Conservation (phyloP, 2,329 filamentous ascomycete species). For the Fonsecaea monophora region DNA sequence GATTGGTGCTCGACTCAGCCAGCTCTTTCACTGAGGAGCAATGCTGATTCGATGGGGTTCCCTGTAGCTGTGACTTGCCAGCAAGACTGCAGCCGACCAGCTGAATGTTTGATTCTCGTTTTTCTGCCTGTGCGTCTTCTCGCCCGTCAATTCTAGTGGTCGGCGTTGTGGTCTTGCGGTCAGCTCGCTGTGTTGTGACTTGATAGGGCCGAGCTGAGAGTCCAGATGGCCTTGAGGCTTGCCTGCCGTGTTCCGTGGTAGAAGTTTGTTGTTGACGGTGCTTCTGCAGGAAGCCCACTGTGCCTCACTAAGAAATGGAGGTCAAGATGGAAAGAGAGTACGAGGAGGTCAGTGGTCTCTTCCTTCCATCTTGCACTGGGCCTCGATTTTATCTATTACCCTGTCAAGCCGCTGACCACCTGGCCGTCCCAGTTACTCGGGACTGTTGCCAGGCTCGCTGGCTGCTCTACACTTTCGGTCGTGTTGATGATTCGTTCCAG, state of each 20-base stretch:
- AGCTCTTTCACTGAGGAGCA: slow-evolving; percentile 1
- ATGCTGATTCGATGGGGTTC: slow-evolving; percentile 26
- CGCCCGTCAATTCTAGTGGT: slow-evolving; percentile 20
- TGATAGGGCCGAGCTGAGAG: slow-evolving; percentile 25
- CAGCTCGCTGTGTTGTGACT: slow-evolving; percentile 16
- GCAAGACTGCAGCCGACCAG: slow-evolving; percentile 26
- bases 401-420: slow-evolving; percentile 36
- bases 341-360: slow-evolving; percentile 1
- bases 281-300: slow-evolving; percentile 6
- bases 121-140: neutral
- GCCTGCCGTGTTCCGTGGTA: slow-evolving; percentile 6
- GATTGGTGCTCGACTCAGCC: neutral
- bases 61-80: slow-evolving; percentile 31
- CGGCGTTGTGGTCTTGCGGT: slow-evolving; percentile 28
- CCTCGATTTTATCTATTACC: slow-evolving; percentile 32
- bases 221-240: slow-evolving; percentile 1
- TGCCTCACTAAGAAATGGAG: neutral
- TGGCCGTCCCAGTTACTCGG: slow-evolving; percentile 28
- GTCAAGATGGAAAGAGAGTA: slow-evolving; percentile 2
- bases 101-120: slow-evolving; percentile 18
- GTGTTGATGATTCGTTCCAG: slow-evolving; percentile 32
- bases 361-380: slow-evolving; percentile 2
- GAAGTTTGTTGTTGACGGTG: slow-evolving; percentile 1
- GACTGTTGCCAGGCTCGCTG: slow-evolving; percentile 14
- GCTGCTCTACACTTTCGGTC: slow-evolving; percentile 18